A percentile compares a stretch with the other conserved stretches of the same genome.
Evolutionary conservation across 345 rosid genomes (phyloP).

Genomic region (Hypericum androsaemum): DNA sequence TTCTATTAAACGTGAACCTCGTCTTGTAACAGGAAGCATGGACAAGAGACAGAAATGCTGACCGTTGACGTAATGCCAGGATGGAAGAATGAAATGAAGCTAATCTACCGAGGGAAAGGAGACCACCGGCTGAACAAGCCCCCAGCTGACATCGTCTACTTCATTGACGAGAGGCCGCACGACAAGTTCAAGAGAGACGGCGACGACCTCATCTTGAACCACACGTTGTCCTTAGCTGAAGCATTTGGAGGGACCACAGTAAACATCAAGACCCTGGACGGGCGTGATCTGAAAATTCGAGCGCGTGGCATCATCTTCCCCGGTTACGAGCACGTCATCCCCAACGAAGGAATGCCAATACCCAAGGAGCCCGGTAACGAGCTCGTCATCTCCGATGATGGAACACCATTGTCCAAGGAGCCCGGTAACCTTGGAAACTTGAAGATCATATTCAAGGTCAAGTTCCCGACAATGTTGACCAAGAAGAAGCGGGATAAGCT

Average conservation of each 20-base stretch:
- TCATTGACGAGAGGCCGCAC: conserved; percentile 88
- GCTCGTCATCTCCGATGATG: too few relatives aligned
- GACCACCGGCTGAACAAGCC: conserved; percentile 79
- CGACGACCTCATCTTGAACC: too few relatives aligned
- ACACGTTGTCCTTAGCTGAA: conserved; percentile 55
- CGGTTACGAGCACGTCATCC: too few relatives aligned
- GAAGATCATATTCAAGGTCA: too few relatives aligned
- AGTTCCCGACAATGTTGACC: too few relatives aligned
- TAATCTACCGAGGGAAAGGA: conserved; percentile 85
- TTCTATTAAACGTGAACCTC: too few relatives aligned
- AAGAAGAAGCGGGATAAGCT: conserved; percentile 59
- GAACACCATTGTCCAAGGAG: too few relatives aligned
- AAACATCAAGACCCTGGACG: conserved; percentile 35
- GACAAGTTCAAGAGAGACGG: too few relatives aligned
- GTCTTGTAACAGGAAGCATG: conserved; percentile 51
- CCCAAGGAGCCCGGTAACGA: conserved; percentile 56
- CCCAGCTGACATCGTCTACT: conserved; percentile 82
- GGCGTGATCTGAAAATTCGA: too few relatives aligned
- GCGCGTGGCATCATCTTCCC: too few relatives aligned
- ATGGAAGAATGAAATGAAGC: conserved; percentile 95
- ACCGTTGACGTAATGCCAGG: conserved; percentile 98
- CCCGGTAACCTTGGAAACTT: conserved; percentile 71
- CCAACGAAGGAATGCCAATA: too few relatives aligned
- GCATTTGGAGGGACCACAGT: conserved; percentile 75
- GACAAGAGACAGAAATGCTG: conserved; percentile 69